phyloP scores from a whole-genome alignment of 1,284 basidiomycete genomes.

The Marasmius fiardii region DNA sequence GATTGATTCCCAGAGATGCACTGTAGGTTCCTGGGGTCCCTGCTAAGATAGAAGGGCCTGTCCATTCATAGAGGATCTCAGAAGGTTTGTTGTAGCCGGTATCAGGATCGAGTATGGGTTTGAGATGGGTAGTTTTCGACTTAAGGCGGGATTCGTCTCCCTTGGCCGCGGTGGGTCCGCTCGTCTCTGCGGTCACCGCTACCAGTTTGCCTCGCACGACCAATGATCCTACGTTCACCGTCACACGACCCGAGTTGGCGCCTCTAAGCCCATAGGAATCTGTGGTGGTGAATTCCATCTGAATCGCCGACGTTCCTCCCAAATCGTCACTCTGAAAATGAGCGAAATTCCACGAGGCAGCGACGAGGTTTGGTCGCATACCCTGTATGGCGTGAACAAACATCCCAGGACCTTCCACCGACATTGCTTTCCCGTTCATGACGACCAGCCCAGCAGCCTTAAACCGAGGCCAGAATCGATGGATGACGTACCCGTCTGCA shows the following conservation, averaged over 20 bases:
- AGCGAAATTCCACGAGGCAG: slow-evolving; percentile 94
- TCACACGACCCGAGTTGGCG: slow-evolving; percentile 73
- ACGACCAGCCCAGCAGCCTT: slow-evolving; percentile 71
- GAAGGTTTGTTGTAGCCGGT: slow-evolving; percentile 84
- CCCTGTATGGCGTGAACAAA: slow-evolving; percentile 97
- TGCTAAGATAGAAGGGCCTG: slow-evolving; percentile 57
- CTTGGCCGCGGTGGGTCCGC: slow-evolving; percentile 56
- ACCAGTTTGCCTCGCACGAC: slow-evolving; percentile 78
- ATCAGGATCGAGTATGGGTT: slow-evolving; percentile 59
- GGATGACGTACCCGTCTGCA: slow-evolving; percentile 87
- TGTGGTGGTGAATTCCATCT: slow-evolving; percentile 96
- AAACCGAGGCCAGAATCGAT: slow-evolving; percentile 88
- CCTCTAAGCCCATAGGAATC: slow-evolving; percentile 74
- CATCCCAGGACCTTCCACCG: slow-evolving; percentile 81
- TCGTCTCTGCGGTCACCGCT: slow-evolving; percentile 70
- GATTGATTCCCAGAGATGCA: slow-evolving; percentile 51
- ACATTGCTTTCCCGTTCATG: slow-evolving; percentile 63
- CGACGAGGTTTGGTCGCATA: slow-evolving; percentile 95
- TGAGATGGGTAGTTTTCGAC: slow-evolving; percentile 70
- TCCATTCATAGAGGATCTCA: slow-evolving; percentile 77
- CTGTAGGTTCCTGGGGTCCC: slow-evolving; percentile 54
- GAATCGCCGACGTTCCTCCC: slow-evolving; percentile 81
- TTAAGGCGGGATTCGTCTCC: slow-evolving; percentile 44
- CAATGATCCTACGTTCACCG: slow-evolving; percentile 83
- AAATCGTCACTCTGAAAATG: slow-evolving; percentile 77